phyloP scores from a whole-genome alignment of 257 asterid species.

The Solanum rostratum region DNA sequence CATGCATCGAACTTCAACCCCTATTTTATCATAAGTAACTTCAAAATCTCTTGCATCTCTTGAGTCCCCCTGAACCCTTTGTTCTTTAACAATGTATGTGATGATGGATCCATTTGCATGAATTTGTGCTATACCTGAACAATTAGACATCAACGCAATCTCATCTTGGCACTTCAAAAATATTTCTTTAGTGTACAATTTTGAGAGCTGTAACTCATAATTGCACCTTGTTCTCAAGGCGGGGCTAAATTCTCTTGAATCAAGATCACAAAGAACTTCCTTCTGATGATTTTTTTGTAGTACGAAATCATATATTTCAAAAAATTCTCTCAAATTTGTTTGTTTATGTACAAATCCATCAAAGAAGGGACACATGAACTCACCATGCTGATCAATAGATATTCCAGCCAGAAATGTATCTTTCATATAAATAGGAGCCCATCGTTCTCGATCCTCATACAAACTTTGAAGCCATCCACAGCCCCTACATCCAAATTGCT shows the following conservation, averaged over 20 bases:
- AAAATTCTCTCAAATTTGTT: slow-evolving; percentile 23
- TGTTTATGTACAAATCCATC: slow-evolving; percentile 15
- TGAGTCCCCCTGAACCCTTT: slow-evolving; percentile 2
- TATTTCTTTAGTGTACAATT: slow-evolving; percentile 22
- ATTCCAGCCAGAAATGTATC: slow-evolving; percentile 27
- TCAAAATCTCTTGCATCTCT: slow-evolving; percentile 4
- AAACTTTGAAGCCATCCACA: slow-evolving; percentile 17
- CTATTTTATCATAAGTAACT: slow-evolving; percentile 18
- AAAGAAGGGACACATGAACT: slow-evolving; percentile 9
- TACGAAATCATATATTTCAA: slow-evolving; percentile 12
- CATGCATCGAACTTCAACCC: slow-evolving; percentile 21
- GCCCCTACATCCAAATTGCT: slow-evolving; percentile 11
- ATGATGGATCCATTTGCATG: slow-evolving; percentile 14
- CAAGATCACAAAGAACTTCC: slow-evolving; percentile 23
- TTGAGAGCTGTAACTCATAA: slow-evolving; percentile 20
- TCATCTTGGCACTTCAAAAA: slow-evolving; percentile 19
- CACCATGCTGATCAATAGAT: slow-evolving; percentile 5
- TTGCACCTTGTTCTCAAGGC: slow-evolving; percentile 10
- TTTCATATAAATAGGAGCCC: slow-evolving; percentile 29
- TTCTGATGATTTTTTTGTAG: slow-evolving; percentile 13
- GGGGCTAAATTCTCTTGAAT: slow-evolving; percentile 10
- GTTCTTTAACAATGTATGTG: slow-evolving; percentile 22
- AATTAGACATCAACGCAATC: slow-evolving; percentile 12
- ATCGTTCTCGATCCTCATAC: slow-evolving; percentile 27
- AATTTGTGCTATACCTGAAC: slow-evolving; percentile 13